These are phyloP conservation scores for Leptomonas seymouri DNA, from an alignment of 208 protist genomes.

Conservation along the genomic window DNA sequence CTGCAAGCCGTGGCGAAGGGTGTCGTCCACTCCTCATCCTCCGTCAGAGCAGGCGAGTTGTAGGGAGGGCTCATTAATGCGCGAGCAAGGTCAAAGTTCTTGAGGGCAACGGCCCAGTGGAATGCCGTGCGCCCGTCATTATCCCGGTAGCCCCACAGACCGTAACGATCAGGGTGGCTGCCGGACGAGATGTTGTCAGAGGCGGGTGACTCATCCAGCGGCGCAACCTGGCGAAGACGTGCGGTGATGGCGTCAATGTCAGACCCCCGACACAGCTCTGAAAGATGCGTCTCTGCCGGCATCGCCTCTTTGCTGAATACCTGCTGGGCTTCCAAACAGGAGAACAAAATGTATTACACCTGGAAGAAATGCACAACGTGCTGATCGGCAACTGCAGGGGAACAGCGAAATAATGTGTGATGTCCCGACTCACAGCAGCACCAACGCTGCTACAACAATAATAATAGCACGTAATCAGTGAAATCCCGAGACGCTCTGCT, in stretches of 20 bases:
- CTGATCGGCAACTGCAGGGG: too few species aligned
- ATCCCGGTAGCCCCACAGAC: constrained; percentile 78
- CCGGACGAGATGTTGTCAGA: constrained; percentile 8
- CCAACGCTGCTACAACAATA: too few species aligned
- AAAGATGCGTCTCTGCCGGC: constrained; percentile 61
- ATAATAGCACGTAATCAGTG: too few species aligned
- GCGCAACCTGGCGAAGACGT: constrained; percentile 44
- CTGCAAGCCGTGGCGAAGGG: constrained; percentile 85
- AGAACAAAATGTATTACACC: background rate
- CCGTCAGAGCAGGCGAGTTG: constrained; percentile 63
- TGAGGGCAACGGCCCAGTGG: constrained; percentile 87
- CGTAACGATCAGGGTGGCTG: constrained; percentile 28
- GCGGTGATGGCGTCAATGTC: constrained; percentile 56
- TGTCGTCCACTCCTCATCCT: constrained; percentile 70
- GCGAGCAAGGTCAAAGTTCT: constrained; percentile 71
- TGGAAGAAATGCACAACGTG: background rate
- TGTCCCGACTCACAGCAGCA: too few species aligned
- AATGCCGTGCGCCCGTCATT: constrained; percentile 88
- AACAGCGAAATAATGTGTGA: too few species aligned
- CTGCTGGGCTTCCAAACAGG: background rate
- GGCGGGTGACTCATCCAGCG: constrained; percentile 20
- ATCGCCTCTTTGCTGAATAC: background rate
- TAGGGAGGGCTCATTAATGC: constrained; percentile 64
- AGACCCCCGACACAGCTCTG: constrained; percentile 66
- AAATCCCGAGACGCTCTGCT: too few species aligned